phyloP scores from a whole-genome alignment of 208 protist species.

The Vickermania spadyakhi region DNA sequence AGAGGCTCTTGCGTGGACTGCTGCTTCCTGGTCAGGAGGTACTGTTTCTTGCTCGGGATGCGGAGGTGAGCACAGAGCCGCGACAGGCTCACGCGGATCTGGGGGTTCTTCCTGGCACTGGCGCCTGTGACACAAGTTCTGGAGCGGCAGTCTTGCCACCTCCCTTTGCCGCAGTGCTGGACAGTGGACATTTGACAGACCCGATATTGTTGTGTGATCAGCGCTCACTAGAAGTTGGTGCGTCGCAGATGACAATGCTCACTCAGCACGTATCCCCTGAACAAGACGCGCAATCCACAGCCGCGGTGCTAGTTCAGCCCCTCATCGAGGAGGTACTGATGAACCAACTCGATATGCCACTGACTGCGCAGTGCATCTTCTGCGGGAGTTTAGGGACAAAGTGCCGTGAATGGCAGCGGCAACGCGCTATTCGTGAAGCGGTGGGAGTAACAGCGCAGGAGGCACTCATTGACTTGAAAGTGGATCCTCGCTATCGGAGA shows the following conservation, averaged over 20 bases:
- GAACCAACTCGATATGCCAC: conserved; percentile 2
- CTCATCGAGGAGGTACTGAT: conserved; percentile 19
- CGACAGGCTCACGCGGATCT: not conserved
- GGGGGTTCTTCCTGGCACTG: not conserved
- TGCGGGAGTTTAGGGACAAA: conserved; percentile 11
- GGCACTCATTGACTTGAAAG: conserved; percentile 43
- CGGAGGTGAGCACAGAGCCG: not conserved
- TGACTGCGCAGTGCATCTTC: not conserved
- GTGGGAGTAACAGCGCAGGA: conserved; percentile 60
- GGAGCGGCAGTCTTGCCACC: too few species aligned
- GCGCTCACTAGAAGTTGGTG: not conserved
- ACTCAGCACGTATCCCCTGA: too few species aligned
- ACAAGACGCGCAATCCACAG: too few species aligned
- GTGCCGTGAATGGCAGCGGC: conserved; percentile 73
- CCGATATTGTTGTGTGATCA: conserved; percentile 13
- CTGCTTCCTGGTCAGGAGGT: not conserved
- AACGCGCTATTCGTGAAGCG: conserved; percentile 43
- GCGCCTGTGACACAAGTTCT: not conserved
- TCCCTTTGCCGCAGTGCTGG: conserved; percentile 17
- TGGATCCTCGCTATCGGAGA: conserved; percentile 60
- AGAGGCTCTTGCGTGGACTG: not conserved
- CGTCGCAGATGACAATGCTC: too few species aligned
- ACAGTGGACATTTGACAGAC: conserved; percentile 21
- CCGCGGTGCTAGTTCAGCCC: conserved; percentile 46
- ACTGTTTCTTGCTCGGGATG: not conserved